Evolutionary conservation across 345 rosid genomes (phyloP).

Genomic region (Carallia brachiata): DNA sequence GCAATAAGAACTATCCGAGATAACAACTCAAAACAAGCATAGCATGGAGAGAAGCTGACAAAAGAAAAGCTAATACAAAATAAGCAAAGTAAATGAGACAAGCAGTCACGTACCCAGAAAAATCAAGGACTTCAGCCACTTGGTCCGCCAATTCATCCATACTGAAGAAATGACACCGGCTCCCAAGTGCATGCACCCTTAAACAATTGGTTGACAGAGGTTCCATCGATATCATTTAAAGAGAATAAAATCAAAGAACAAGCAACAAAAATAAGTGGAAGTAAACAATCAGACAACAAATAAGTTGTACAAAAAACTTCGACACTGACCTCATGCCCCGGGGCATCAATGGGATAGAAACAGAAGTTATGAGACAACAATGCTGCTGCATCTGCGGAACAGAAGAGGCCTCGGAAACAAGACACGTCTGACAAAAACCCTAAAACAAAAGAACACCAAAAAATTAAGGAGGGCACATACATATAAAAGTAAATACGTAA

Average conservation of each 20-base stretch:
- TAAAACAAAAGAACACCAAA: not conserved
- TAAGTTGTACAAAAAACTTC: conserved; percentile 1
- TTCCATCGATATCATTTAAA: conserved; percentile 22
- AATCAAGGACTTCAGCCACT: conserved; percentile 59
- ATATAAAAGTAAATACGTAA: too few relatives aligned
- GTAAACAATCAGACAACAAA: not conserved
- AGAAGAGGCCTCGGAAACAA: conserved; percentile 59
- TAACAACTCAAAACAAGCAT: too few relatives aligned
- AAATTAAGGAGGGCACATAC: not conserved
- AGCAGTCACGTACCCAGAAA: conserved; percentile 41
- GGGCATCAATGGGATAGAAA: conserved; percentile 63
- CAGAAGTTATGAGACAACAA: conserved; percentile 63
- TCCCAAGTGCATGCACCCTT: conserved; percentile 64
- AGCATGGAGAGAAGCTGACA: too few relatives aligned
- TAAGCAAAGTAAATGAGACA: not conserved
- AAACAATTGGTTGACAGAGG: conserved; percentile 30
- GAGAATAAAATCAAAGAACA: not conserved
- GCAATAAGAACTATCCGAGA: too few relatives aligned
- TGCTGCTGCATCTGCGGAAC: conserved; percentile 52
- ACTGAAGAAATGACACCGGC: conserved; percentile 52
- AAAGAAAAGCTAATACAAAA: not conserved
- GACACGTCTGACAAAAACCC: conserved; percentile 36
- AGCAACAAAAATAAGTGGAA: not conserved
- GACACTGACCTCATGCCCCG: conserved; percentile 67
- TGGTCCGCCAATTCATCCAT: conserved; percentile 59